These are phyloP conservation scores for Penicillium decumbens DNA, from an alignment of 2,329 filamentous ascomycete species.

Conservation along the genomic window DNA sequence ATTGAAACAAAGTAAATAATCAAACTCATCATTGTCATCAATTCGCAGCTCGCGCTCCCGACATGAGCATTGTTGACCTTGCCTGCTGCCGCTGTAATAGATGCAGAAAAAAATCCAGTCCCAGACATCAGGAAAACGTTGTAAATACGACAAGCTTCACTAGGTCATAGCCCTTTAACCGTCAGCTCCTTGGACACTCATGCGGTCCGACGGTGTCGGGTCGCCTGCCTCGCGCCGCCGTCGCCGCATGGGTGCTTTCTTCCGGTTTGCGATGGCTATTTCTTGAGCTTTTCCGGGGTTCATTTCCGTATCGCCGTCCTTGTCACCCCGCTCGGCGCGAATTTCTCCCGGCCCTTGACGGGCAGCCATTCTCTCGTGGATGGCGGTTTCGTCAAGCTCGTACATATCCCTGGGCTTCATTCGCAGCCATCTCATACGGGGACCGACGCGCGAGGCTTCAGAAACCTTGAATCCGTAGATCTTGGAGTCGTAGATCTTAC, in stretches of 20 bases:
- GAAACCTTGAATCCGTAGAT: slow-evolving; percentile 97
- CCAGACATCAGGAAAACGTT: slow-evolving; percentile 1
- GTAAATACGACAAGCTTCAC: slow-evolving; percentile 6
- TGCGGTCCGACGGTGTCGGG: slow-evolving; percentile 26
- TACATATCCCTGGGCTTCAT: slow-evolving; percentile 73
- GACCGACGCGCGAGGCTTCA: slow-evolving; percentile 81
- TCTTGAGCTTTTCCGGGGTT: slow-evolving; percentile 32
- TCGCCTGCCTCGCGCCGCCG: slow-evolving; percentile 28
- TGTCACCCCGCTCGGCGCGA: slow-evolving; percentile 23
- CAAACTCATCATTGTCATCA: slow-evolving; percentile 13
- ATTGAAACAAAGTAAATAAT: slow-evolving; percentile 9
- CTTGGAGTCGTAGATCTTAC: slow-evolving; percentile 85
- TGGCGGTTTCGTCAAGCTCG: slow-evolving; percentile 69
- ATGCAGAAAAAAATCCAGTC: slow-evolving; percentile 5
- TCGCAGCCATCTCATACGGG: slow-evolving; percentile 94
- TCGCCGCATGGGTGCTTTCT: slow-evolving; percentile 43
- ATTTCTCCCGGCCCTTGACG: not conserved
- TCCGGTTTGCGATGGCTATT: slow-evolving; percentile 38
- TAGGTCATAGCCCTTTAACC: not conserved
- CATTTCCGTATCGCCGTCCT: slow-evolving; percentile 40
- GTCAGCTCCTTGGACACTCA: slow-evolving; percentile 30
- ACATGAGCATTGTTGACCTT: slow-evolving; percentile 1
- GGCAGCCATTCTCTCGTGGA: slow-evolving; percentile 30
- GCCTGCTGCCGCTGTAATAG: not conserved
- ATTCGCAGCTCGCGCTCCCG: not conserved